Base-by-base conservation (phyloP, 1,284 basidiomycete species). In the Sphaerobolus stellatus region DNA sequence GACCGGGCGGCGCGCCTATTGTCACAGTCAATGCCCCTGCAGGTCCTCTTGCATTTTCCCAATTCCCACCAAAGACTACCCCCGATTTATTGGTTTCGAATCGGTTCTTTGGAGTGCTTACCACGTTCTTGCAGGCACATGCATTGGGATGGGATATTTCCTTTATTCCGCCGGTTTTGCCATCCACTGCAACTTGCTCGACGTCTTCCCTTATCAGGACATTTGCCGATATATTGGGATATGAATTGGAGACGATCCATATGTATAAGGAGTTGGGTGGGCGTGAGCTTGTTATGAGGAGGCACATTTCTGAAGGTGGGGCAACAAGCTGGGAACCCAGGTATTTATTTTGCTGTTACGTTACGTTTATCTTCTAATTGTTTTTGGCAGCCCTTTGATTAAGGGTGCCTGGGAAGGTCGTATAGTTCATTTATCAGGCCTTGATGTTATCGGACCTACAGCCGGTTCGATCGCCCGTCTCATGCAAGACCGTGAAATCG, bases 201-300 rank as follows among this genome's bases (percentile, higher is more conserved):
- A 79, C 79, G 1, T 74, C 74, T 7, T 79, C 77, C 1, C 69
- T 81, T 29, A 71, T 80, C 18, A 71, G 62, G 52, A 68, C 74
- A 1, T 80, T 85, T 61, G 74, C 75, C 2, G 73, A 79, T 50
- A 56, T 84, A 6, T 68, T 86, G 0, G 84, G 83, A 1, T 85
- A 85, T 63, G 80, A 81, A 28, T 64, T 71, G 2, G 83, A 84
- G 57, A 76, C 76, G 7, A 65, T 84, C 13, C 81, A 85, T 60
- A 72, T 85, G 71, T 86, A 84, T 64, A 86, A 84, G 66, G 83
- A 86, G 59, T 67, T 85, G 3, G 82, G 83, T n/a, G 84, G 84
- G 3, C 64, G 84, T 16, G 84, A 85, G 68, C 64, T 86, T 16
- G 61, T 84, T 18, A 84, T 85, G 83, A 70, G 83, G 31, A 65